phyloP scores from a whole-genome alignment of 768 basidiomycete genomes.

The Lepiota brunneoincarnata region DNA sequence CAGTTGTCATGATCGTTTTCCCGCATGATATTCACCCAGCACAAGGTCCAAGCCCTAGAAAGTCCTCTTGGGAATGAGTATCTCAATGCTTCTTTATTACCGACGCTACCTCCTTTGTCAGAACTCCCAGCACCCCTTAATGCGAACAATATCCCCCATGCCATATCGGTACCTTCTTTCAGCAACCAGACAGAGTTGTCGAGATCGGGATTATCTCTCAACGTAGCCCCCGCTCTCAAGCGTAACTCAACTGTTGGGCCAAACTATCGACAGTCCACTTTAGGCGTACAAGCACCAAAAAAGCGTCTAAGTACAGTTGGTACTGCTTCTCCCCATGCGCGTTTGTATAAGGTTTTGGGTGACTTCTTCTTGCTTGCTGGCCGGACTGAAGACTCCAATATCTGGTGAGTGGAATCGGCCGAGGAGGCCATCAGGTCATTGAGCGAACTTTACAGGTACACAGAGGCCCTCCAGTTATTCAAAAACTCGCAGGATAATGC shows the following conservation, averaged over 20 bases:
- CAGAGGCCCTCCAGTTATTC: slow-evolving; percentile 78
- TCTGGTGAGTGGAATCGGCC: slow-evolving; percentile 54
- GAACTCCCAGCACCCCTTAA: slow-evolving; percentile 63
- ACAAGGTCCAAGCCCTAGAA: slow-evolving; percentile 75
- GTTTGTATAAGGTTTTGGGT: slow-evolving; percentile 84
- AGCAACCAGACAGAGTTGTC: slow-evolving; percentile 58
- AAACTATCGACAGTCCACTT: slow-evolving; percentile 49
- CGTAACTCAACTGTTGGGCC: slow-evolving; percentile 54
- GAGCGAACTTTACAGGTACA: slow-evolving; percentile 58
- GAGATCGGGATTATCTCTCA: slow-evolving; percentile 32
- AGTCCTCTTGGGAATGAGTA: slow-evolving; percentile 84
- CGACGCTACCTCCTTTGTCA: slow-evolving; percentile 54
- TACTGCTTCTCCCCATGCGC: slow-evolving; percentile 74
- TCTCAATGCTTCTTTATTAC: slow-evolving; percentile 67
- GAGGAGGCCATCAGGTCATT: slow-evolving; percentile 8
- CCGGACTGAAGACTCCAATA: slow-evolving; percentile 74
- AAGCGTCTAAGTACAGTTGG: slow-evolving; percentile 65
- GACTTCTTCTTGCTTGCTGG: slow-evolving; percentile 89
- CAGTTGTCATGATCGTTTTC: not conserved
- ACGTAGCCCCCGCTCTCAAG: slow-evolving; percentile 40
- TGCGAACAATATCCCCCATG: slow-evolving; percentile 36
- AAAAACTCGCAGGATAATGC: slow-evolving; percentile 71
- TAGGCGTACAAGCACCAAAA: slow-evolving; percentile 46
- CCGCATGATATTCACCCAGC: slow-evolving; percentile 5
- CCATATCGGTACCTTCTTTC: slow-evolving; percentile 39